Percentiles rank a stretch among this genome's conserved stretches.
phyloP scores from a whole-genome alignment of 805 yeast genomes.

The Candida suzukii region DNA sequence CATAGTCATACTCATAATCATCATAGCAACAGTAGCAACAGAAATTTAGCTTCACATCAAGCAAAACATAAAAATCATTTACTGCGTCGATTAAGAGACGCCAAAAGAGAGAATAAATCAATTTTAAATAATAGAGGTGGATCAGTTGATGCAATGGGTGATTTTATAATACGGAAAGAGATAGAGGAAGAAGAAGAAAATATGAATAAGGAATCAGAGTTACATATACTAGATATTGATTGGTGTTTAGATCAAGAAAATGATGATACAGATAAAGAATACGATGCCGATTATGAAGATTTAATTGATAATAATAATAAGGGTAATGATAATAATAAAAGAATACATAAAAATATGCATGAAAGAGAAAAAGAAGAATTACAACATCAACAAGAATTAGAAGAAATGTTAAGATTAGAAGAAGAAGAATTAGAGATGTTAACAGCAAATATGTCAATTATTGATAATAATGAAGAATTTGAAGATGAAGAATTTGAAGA shows the following conservation, averaged over 20 bases:
- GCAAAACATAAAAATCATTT: not conserved
- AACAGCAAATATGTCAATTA: slow-evolving; percentile 4
- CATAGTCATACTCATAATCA: too few relatives aligned
- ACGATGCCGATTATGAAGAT: slow-evolving; percentile 21
- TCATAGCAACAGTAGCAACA: too few relatives aligned
- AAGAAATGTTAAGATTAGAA: slow-evolving; percentile 20
- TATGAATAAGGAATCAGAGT: slow-evolving; percentile 14
- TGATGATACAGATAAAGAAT: slow-evolving; percentile 10
- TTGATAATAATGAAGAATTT: slow-evolving; percentile 29
- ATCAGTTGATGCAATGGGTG: slow-evolving; percentile 14
- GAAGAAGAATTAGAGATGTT: slow-evolving; percentile 11
- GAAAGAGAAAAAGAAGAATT: not conserved
- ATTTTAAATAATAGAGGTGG: slow-evolving; percentile 9
- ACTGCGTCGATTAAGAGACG: not conserved
- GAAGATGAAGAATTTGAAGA: slow-evolving; percentile 26
- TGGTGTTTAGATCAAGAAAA: slow-evolving; percentile 6
- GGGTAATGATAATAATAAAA: too few relatives aligned
- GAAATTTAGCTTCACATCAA: not conserved
- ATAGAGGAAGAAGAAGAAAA: slow-evolving; percentile 6
- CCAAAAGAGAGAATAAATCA: not conserved
- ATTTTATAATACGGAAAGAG: slow-evolving; percentile 19
- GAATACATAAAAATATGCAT: not conserved
- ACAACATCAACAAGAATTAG: slow-evolving; percentile 16
- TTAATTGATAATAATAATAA: too few relatives aligned
- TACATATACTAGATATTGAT: slow-evolving; percentile 12